These are phyloP conservation scores for Fusarium nygamai DNA, from an alignment of 2,329 filamentous ascomycete genomes.

Conservation along the genomic window DNA sequence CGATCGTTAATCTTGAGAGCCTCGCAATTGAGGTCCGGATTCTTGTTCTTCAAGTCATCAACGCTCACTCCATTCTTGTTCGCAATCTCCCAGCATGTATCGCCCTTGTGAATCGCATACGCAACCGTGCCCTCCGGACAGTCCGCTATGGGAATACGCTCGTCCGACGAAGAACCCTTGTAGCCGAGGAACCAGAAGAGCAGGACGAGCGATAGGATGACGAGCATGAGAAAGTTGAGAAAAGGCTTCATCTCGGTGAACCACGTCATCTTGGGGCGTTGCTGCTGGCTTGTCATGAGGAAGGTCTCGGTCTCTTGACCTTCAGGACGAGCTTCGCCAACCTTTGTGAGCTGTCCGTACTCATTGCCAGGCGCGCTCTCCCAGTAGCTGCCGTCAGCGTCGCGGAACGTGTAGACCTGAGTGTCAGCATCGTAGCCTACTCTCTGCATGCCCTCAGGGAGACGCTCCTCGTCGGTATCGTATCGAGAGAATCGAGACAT, in stretches of 20 bases:
- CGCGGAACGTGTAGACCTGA: slow-evolving; percentile 62
- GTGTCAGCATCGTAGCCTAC: slow-evolving; percentile 67
- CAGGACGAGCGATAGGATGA: slow-evolving; percentile 60
- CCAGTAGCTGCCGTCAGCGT: slow-evolving; percentile 59
- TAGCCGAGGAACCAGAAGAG: slow-evolving; percentile 60
- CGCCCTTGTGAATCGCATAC: slow-evolving; percentile 56
- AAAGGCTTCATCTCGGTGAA: slow-evolving; percentile 63
- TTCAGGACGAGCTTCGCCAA: slow-evolving; percentile 45
- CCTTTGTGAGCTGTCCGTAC: slow-evolving; percentile 59
- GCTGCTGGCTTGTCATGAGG: slow-evolving; percentile 35
- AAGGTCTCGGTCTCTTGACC: slow-evolving; percentile 48
- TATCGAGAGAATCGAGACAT: slow-evolving; percentile 57
- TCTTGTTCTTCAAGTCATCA: slow-evolving; percentile 57
- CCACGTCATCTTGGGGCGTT: slow-evolving; percentile 54
- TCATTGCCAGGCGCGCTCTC: slow-evolving; percentile 60
- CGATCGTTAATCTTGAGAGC: slow-evolving; percentile 52
- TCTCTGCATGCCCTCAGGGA: slow-evolving; percentile 64
- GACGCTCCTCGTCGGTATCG: slow-evolving; percentile 60
- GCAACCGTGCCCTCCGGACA: slow-evolving; percentile 46
- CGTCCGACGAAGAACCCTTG: slow-evolving; percentile 40
- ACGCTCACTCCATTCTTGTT: slow-evolving; percentile 54
- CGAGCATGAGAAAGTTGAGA: slow-evolving; percentile 66
- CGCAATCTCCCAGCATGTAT: slow-evolving; percentile 65
- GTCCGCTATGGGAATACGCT: slow-evolving; percentile 16
- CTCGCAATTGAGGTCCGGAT: slow-evolving; percentile 60